Conservation (phyloP, 1,284 basidiomycete genomes). For the Nidula niveotomentosa region DNA sequence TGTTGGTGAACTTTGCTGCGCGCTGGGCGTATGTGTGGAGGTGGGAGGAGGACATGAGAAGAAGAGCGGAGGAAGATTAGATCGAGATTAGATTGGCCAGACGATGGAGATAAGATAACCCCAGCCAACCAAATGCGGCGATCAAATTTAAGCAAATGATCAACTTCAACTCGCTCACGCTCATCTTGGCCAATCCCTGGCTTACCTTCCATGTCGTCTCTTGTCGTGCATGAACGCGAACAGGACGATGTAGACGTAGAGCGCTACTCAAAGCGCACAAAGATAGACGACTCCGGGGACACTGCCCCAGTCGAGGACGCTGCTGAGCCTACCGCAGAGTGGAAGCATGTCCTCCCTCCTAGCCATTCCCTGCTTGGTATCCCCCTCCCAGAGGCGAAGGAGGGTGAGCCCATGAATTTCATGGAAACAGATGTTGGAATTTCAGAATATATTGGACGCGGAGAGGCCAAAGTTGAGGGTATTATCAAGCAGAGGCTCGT, state of each 20-base stretch:
- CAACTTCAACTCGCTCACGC: neutral
- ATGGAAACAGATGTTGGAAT: conserved; percentile 89
- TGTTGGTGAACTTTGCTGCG: conserved; percentile 63
- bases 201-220: conserved; percentile 23
- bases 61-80: too few relatives aligned
- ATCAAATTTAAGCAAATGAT: neutral
- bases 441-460: conserved; percentile 79
- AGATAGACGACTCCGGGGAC: conserved; percentile 34
- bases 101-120: conserved; percentile 5
- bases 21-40: conserved; percentile 66
- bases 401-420: conserved; percentile 56
- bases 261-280: conserved; percentile 57
- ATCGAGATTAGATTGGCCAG: too few relatives aligned
- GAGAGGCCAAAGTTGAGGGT: conserved; percentile 76
- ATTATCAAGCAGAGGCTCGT: conserved; percentile 93
- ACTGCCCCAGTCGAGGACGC: conserved; percentile 12
- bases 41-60: conserved; percentile 39
- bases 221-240: conserved; percentile 50
- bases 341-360: conserved; percentile 61
- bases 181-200: neutral
- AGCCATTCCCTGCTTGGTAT: conserved; percentile 68
- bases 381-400: conserved; percentile 44
- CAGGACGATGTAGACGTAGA: conserved; percentile 43
- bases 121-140: conserved; percentile 1
- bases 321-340: conserved; percentile 4